Base-by-base conservation (phyloP, 2,329 filamentous ascomycete genomes). In the Talaromyces sp. region DNA sequence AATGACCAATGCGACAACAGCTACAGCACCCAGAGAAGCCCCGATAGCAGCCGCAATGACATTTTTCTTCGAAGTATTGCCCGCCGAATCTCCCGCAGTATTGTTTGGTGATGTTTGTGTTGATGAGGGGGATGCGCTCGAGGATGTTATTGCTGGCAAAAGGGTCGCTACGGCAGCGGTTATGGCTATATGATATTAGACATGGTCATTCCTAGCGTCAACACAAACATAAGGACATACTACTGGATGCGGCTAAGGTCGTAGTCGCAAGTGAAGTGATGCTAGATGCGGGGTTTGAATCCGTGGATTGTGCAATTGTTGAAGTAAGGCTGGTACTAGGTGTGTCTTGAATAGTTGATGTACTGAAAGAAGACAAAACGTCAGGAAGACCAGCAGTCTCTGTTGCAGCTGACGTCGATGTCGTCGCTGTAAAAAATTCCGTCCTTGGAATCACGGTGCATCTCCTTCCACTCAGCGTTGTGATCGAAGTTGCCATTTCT, bases 361-460 rank as follows among this genome's bases (percentile, higher is more conserved):
- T 45, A 22, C n/a, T 54, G 33, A 27, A 35, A 35, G 50, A 56
- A 13, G 49, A 45, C n/a, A 56, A 19, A 13, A 22, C 14, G 11
- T 16, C 50, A 56, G 60, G 49, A 43, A 43, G 47, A 39, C 35
- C 60, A 24, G 33, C 49, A 13, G 27, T 57, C n/a, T 56, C 50
- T 49, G 68, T 60, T n/a, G 66, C 62, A 64, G 45, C 59, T 16
- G 64, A 43, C 16, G 63, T 43, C 35, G 64, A 63, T 52, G 13
- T 45, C 50, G 66, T 45, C 50, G 66, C 63, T 13, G 62, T 65
- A n/a, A 71, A 69, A 35, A 68, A 60, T 45, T 62, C 22, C 24
- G 62, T 66, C 37, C 68, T 69, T 54, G 65, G 67, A 39, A 72
- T 61, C 62, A 70, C 71, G 45, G 70, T 71, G 62, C 71, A 74